Evolutionary conservation across 2,329 filamentous ascomycete genomes (phyloP).

Genomic region (Capronia epimyces): DNA sequence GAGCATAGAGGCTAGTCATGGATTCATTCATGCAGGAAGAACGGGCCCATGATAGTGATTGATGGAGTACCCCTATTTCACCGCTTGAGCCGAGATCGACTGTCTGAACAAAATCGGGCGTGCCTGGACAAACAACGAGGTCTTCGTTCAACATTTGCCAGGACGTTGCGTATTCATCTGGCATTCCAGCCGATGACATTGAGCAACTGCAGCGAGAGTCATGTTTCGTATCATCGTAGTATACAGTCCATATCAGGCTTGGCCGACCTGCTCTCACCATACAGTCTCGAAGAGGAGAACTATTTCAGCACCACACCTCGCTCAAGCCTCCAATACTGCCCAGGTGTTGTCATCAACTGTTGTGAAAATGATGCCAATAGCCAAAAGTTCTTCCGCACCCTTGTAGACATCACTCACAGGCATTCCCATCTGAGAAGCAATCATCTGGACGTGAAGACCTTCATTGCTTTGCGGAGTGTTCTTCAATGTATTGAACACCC

Average conservation of each 20-base stretch:
- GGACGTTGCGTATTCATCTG: too few species aligned
- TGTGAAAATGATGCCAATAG: slow-evolving; percentile 72
- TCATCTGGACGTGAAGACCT: slow-evolving; percentile 73
- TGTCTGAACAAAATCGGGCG: too few species aligned
- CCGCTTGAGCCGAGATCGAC: too few species aligned
- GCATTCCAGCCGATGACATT: too few species aligned
- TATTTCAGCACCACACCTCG: neutral
- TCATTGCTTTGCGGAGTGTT: slow-evolving; percentile 68
- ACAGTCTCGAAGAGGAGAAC: neutral
- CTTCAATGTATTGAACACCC: slow-evolving; percentile 66
- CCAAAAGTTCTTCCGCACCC: slow-evolving; percentile 75
- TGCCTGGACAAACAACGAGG: too few species aligned
- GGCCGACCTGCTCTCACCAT: neutral
- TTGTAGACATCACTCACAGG: slow-evolving; percentile 64
- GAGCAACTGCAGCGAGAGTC: too few species aligned
- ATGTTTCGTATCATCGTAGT: slow-evolving; percentile 13
- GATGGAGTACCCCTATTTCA: too few species aligned
- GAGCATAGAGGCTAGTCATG: too few species aligned
- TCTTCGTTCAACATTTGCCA: too few species aligned
- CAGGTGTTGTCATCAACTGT: slow-evolving; percentile 92
- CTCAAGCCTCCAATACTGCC: slow-evolving; percentile 63
- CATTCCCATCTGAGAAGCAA: slow-evolving; percentile 62
- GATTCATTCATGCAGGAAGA: too few species aligned
- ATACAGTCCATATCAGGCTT: neutral
- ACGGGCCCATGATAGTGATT: too few species aligned